These are phyloP conservation scores for Mortierella polycephala DNA, from an alignment of 371 early-diverging fungal species.

Conservation along the genomic window DNA sequence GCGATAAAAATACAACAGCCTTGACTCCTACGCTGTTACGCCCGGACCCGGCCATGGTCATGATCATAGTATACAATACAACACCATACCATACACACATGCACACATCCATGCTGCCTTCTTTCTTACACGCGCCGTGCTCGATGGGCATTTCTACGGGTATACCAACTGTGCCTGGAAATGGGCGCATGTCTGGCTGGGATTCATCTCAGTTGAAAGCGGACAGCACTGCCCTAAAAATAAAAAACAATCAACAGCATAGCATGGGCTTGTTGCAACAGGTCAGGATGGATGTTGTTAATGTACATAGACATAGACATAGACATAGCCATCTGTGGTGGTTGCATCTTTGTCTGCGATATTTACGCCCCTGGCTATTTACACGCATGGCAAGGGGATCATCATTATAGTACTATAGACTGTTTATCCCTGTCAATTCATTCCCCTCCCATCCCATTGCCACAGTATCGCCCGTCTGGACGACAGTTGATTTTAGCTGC, in stretches of 20 bases:
- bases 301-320: not conserved
- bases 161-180: not conserved
- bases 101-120: not conserved
- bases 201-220: not conserved
- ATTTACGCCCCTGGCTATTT: too few relatives aligned
- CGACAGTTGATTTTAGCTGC: not conserved
- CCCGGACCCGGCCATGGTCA: not conserved
- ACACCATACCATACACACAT: not conserved
- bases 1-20: not conserved
- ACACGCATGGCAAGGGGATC: too few relatives aligned
- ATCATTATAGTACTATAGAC: too few relatives aligned
- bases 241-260: constrained; percentile 12
- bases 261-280: not conserved
- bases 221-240: constrained; percentile 35
- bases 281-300: not conserved
- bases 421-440: too few relatives aligned
- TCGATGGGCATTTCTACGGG: not conserved
- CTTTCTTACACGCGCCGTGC: not conserved
- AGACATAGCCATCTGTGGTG: too few relatives aligned
- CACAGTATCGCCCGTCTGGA: not conserved
- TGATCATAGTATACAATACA: not conserved
- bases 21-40: not conserved
- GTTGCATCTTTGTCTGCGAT: too few relatives aligned
- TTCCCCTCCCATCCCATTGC: not conserved
- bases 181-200: not conserved